Conservation (phyloP, 306 rosid species). For the Dalbergia cultrata region DNA sequence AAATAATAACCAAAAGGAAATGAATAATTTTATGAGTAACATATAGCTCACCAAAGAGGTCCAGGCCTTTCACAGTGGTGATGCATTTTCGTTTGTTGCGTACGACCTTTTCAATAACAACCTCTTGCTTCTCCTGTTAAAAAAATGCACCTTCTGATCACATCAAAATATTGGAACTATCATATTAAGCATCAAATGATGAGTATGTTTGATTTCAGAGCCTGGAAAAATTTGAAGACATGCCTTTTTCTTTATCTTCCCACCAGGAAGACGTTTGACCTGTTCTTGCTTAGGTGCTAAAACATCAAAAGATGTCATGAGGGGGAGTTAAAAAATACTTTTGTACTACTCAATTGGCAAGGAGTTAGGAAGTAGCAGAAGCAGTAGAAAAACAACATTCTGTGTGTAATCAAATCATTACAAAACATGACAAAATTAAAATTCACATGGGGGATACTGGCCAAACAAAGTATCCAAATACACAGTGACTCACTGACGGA, state of each 20-base stretch:
- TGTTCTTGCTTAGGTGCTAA: slow-evolving; percentile 83
- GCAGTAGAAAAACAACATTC: neutral
- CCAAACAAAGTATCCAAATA: slow-evolving; percentile 31
- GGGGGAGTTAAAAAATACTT: neutral
- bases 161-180: slow-evolving; percentile 18
- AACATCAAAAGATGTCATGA: slow-evolving; percentile 38
- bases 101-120: slow-evolving; percentile 83
- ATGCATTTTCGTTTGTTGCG: slow-evolving; percentile 96
- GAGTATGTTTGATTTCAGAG: neutral
- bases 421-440: slow-evolving; percentile 15
- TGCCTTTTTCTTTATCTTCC: slow-evolving; percentile 97
- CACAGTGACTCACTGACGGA: neutral
- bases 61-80: slow-evolving; percentile 96
- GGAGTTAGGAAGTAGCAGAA: neutral
- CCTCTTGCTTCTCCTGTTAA: slow-evolving; percentile 92
- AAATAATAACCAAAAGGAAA: slow-evolving; percentile 18
- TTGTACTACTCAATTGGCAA: slow-evolving; percentile 27
- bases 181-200: slow-evolving; percentile 1
- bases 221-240: slow-evolving; percentile 5
- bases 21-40: neutral
- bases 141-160: slow-evolving; percentile 18
- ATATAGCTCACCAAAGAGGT: slow-evolving; percentile 83
- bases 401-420: neutral
- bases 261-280: slow-evolving; percentile 98
- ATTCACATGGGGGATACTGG: neutral